Base-by-base conservation (phyloP, 2,329 filamentous ascomycete species). In the Ascochyta rabiei region DNA sequence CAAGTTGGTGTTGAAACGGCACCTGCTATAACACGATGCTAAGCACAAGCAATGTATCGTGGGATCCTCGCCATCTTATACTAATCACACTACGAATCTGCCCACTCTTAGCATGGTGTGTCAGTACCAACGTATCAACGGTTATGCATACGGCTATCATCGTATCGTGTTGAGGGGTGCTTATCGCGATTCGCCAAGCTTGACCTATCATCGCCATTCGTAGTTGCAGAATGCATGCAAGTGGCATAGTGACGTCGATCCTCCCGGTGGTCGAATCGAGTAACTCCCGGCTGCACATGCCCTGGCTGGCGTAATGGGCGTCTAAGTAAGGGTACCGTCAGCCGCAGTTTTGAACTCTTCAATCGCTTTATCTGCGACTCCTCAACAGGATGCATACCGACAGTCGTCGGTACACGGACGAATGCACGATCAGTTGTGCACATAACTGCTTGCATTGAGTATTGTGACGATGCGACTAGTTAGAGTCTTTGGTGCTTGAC, bases 221-320 rank as follows among this genome's bases (percentile, higher is more conserved):
- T 30, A 30, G 28, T 30, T 30, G 12, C 41, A 43, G 35, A 33
- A 34, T 55, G 38, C 53, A 56, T 60, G 58, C 52, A 54, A 19
- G 40, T 52, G 50, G 55, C 31, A 48, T 52, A 49, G 59, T 40
- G 28, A 33, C 59, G 56, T 39, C 30, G 59, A 65, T 65, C 63
- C 55, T 63, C 59, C 65, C 63, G 65, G 46, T 57, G 38, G 54
- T 57, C 57, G 39, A 54, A 67, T 62, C 50, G 48, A 62, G 62
- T 37, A 62, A 61, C 57, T 49, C 46, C 57, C 63, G 62, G 61
- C 19, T 62, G 35, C 18, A 41, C 40, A 53, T 66, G 39, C 64
- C 54, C 41, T 33, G 38, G 26, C 13, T 39, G 42, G 53, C 48
- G 43, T 56, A 51, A 42, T 43, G 6, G 46, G 46, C 42, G 35